These are phyloP conservation scores for Brassica incana DNA, from an alignment of 345 rosid species.

Conservation along the genomic window DNA sequence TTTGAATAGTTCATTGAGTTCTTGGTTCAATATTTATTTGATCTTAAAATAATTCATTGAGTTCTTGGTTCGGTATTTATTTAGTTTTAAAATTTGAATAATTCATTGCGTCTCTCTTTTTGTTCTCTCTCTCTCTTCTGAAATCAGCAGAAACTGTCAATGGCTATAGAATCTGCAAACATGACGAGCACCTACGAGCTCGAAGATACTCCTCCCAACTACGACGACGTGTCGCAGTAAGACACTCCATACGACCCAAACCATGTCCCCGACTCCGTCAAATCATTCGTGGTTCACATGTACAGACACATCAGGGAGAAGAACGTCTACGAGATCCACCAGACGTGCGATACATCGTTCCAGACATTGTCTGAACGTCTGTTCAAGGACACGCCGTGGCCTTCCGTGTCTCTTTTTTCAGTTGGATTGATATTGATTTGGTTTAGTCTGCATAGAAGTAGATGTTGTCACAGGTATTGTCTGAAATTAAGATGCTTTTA, in stretches of 20 bases:
- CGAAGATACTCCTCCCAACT: conserved; percentile 46
- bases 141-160: too few relatives aligned
- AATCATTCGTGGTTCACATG: conserved; percentile 86
- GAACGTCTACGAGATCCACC: conserved; percentile 97
- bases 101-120: too few relatives aligned
- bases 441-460: too few relatives aligned
- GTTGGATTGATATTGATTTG: too few relatives aligned
- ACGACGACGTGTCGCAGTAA: conserved; percentile 47
- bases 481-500: too few relatives aligned
- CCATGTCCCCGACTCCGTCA: conserved; percentile 89
- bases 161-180: neutral
- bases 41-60: too few relatives aligned
- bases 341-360: conserved; percentile 97
- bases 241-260: conserved; percentile 77
- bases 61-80: too few relatives aligned
- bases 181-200: conserved; percentile 66
- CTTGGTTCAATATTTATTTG: too few relatives aligned
- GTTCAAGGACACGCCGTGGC: conserved; percentile 96
- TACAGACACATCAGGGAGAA: conserved; percentile 95
- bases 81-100: too few relatives aligned
- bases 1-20: too few relatives aligned
- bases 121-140: too few relatives aligned
- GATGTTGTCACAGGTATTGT: too few relatives aligned
- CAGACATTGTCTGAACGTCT: conserved; percentile 83
- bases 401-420: conserved; percentile 45